Percentiles rank a stretch among this genome's conserved stretches.
Conservation (phyloP, 345 rosid species). For the Pistacia atlantica region DNA sequence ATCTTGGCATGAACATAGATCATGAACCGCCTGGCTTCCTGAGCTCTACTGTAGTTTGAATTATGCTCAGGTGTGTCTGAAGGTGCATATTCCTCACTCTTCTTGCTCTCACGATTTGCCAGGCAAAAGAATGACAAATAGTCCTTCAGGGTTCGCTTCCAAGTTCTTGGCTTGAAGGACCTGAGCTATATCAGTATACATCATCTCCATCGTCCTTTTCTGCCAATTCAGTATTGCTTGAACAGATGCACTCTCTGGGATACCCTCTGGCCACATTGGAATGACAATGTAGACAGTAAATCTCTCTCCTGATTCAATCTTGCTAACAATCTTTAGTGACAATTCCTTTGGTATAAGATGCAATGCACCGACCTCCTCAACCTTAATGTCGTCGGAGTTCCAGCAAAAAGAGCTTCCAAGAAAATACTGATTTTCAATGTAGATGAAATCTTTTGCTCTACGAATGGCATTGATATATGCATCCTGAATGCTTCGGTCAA, state of each 20-base stretch:
- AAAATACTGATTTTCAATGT: slow-evolving; percentile 53
- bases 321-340: slow-evolving; percentile 48
- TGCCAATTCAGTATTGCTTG: slow-evolving; percentile 62
- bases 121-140: slow-evolving; percentile 58
- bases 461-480: slow-evolving; percentile 52
- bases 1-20: slow-evolving; percentile 62
- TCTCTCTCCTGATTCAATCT: slow-evolving; percentile 51
- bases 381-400: slow-evolving; percentile 25
- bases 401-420: slow-evolving; percentile 50
- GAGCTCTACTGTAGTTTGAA: slow-evolving; percentile 47
- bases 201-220: slow-evolving; percentile 56
- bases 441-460: slow-evolving; percentile 49
- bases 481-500: slow-evolving; percentile 55
- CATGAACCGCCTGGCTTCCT: slow-evolving; percentile 54
- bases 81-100: slow-evolving; percentile 36
- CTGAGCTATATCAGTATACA: slow-evolving; percentile 44
- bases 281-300: slow-evolving; percentile 44
- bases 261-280: slow-evolving; percentile 72
- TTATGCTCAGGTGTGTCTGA: slow-evolving; percentile 36
- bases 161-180: slow-evolving; percentile 41
- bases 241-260: slow-evolving; percentile 48
- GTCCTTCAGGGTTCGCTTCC: slow-evolving; percentile 45
- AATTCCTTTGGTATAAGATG: slow-evolving; percentile 55
- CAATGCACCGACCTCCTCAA: slow-evolving; percentile 34
- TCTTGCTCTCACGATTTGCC: slow-evolving; percentile 42